Percentiles rank a stretch among this genome's conserved stretches.
These are phyloP conservation scores for Blastobotrys persicus DNA, from an alignment of 1,139 yeast species.

Conservation along the genomic window DNA sequence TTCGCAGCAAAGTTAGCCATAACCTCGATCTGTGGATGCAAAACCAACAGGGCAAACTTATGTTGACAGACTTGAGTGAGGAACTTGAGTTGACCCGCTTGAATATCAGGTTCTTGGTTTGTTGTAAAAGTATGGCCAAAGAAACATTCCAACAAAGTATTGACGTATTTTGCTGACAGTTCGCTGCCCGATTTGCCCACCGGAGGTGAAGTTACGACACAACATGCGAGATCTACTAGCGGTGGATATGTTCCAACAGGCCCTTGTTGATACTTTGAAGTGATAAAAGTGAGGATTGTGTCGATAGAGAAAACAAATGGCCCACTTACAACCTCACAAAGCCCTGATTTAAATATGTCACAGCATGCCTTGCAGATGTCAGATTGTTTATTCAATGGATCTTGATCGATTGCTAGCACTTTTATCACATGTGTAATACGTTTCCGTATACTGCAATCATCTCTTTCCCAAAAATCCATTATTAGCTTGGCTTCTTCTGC, in stretches of 20 bases:
- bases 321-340: constrained; percentile 71
- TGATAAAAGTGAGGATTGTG: constrained; percentile 47
- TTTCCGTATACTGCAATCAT: constrained; percentile 44
- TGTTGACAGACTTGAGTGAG: constrained; percentile 27
- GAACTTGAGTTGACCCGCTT: constrained; percentile 28
- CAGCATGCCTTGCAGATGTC: constrained; percentile 57
- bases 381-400: constrained; percentile 39
- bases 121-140: constrained; percentile 12
- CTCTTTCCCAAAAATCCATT: constrained; percentile 38
- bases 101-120: constrained; percentile 30
- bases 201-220: constrained; percentile 28
- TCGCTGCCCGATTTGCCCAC: background rate
- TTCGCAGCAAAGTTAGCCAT: constrained; percentile 37
- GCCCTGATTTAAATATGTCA: constrained; percentile 56
- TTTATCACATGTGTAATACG: constrained; percentile 44
- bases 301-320: constrained; percentile 51
- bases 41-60: constrained; percentile 19
- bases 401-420: constrained; percentile 45
- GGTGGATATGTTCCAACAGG: constrained; percentile 27
- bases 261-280: constrained; percentile 38
- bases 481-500: constrained; percentile 16
- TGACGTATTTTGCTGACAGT: constrained; percentile 15
- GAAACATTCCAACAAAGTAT: constrained; percentile 23
- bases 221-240: constrained; percentile 33
- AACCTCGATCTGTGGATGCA: constrained; percentile 19